Percentiles rank a stretch among this genome's conserved stretches.
These are phyloP conservation scores for Sinapis alba DNA, from an alignment of 441 rosid species.

Conservation along the genomic window DNA sequence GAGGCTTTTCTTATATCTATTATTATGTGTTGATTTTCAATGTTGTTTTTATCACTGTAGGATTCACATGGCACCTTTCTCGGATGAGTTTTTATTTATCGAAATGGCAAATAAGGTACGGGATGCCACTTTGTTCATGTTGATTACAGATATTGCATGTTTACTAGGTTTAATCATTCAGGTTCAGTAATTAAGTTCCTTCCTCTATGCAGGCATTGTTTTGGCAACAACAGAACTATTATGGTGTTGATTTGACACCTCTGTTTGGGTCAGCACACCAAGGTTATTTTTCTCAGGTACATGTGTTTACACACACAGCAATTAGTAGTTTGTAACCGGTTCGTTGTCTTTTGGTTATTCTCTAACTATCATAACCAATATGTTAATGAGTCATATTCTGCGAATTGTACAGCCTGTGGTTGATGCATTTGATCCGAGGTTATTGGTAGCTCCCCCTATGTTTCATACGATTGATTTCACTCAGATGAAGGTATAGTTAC, in stretches of 20 bases:
- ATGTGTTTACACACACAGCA: not conserved
- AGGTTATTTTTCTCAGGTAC: conserved; percentile 94
- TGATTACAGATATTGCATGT: not conserved
- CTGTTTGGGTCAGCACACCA: conserved; percentile 76
- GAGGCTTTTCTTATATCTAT: too few relatives aligned
- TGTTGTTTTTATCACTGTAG: conserved; percentile 50
- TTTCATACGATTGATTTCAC: conserved; percentile 68
- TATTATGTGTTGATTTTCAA: too few relatives aligned
- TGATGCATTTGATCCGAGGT: conserved; percentile 96
- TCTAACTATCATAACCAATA: not conserved
- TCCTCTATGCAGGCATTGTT: conserved; percentile 70
- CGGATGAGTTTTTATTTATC: conserved; percentile 82
- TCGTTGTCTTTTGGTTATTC: not conserved
- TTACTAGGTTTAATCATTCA: not conserved
- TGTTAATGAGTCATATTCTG: conserved; percentile 24
- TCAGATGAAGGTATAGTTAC: conserved; percentile 60
- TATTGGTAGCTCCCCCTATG: conserved; percentile 77
- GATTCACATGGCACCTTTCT: conserved; percentile 98
- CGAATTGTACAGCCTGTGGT: conserved; percentile 76
- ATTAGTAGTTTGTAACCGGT: not conserved
- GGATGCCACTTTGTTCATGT: too few relatives aligned
- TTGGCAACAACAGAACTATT: conserved; percentile 94
- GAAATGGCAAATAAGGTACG: conserved; percentile 48
- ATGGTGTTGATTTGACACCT: conserved; percentile 83
- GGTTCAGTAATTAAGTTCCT: not conserved